Percentiles rank a stretch among this genome's conserved stretches.
These are phyloP conservation scores for Trichophyton simii DNA, from an alignment of 2,329 filamentous ascomycete species.

Conservation along the genomic window DNA sequence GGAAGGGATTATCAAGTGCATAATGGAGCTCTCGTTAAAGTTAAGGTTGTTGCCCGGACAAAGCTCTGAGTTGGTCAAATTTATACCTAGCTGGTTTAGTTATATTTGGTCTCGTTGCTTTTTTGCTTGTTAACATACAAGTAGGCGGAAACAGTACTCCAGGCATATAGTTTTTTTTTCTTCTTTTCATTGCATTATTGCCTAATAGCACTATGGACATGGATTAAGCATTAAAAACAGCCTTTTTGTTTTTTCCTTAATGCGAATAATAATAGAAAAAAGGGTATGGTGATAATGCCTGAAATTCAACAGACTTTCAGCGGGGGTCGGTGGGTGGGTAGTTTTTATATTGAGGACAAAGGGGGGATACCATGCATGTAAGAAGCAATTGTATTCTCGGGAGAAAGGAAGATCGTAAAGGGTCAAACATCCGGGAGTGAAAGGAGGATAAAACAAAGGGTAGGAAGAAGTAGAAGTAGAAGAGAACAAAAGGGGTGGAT, in stretches of 20 bases:
- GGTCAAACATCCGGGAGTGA: neutral
- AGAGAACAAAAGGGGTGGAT: neutral
- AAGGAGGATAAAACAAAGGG: neutral
- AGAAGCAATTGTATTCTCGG: neutral
- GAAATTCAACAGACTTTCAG: neutral
- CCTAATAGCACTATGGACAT: neutral
- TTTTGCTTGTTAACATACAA: neutral
- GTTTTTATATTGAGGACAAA: neutral
- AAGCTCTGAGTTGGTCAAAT: neutral
- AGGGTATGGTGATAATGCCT: neutral
- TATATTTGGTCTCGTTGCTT: neutral
- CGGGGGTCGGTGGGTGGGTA: no score
- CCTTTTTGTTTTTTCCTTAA: neutral
- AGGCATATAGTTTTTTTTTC: no score
- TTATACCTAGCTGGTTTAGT: no score
- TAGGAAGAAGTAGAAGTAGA: neutral
- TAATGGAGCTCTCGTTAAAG: constrained; percentile 49
- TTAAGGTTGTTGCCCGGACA: constrained; percentile 9
- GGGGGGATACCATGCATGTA: neutral
- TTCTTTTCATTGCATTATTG: neutral
- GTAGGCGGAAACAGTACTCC: no score
- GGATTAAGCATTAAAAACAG: neutral
- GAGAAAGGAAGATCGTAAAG: neutral
- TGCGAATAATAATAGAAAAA: neutral
- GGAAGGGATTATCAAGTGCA: constrained; percentile 58